Evolutionary conservation across 2,329 filamentous ascomycete genomes (phyloP), one percentile per base, ranked within the genome.

Genomic region (Penicillium sp.): DNA sequence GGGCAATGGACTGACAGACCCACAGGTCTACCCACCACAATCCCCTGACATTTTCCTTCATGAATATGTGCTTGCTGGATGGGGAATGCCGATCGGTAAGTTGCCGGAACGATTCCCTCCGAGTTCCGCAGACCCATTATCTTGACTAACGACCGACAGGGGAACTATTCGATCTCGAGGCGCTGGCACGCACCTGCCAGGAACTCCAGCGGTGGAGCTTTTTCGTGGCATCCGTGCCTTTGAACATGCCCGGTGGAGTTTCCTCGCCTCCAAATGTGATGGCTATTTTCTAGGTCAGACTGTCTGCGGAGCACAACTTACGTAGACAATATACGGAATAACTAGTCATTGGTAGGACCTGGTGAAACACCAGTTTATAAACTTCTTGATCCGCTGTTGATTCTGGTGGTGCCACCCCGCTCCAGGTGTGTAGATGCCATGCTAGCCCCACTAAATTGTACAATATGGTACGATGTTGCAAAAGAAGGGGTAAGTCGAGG

Each of bases 11-110:
- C 28, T 55, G 34, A 58, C 46, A 34, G 19, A 19, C 44, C 32
- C 29, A 41, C 56, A 65, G 62, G 68, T 69, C 6, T 75, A 75
- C 58, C 71, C 72, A 7, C 68, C 69, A 8, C 65, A 69, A 49
- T 65, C 61, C 49, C 53, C 63, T 31, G 65, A 71, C 45, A 17
- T 66, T 8, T 70, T 69, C 46, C 58, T 75, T 59, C 73, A 77
- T 49, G 75, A 76, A 48, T 74, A 74, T 51, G 62, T 77, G 4
- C 59, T 79, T 10, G 71, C 74, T 21, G 75, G 74, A 35, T 78
- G 75, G 74, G 76, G 75, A 3, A 71, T 77, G 62, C 75, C 58
- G 40, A 72, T 72, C 53, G 72, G 72, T 55, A 71, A 34, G 71
- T 67, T 47, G 19, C 8, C 31, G n/a, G 32, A 33, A 33, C 22